Base-by-base conservation (phyloP, 768 basidiomycete genomes). In the Phlebiopsis gigantea region DNA sequence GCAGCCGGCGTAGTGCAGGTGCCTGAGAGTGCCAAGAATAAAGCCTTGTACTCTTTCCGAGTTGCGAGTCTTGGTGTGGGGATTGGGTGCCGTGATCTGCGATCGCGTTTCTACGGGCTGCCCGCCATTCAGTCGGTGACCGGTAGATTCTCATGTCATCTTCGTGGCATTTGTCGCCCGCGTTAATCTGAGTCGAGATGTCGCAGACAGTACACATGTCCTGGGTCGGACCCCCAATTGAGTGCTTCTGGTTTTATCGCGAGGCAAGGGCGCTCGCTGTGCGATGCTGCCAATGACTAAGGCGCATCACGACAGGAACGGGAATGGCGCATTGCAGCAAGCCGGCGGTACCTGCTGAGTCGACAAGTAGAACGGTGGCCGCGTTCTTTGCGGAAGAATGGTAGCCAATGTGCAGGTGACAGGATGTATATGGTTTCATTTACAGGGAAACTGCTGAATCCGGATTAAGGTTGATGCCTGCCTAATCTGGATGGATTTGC, bases 401-500 rank as follows among this genome's bases (percentile, higher is more conserved):
- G n/a, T n/a, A n/a, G n/a, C n/a, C n/a, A n/a, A n/a, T n/a, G n/a
- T n/a, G n/a, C n/a, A n/a, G n/a, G n/a, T n/a, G n/a, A n/a, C n/a
- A n/a, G n/a, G n/a, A n/a, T n/a, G n/a, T n/a, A n/a, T n/a, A n/a
- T n/a, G n/a, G n/a, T n/a, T n/a, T n/a, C n/a, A n/a, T n/a, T n/a
- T n/a, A n/a, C n/a, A n/a, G n/a, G n/a, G n/a, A n/a, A n/a, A 22
- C 50, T 51, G 10, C 49, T 51, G 2, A n/a, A 51, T 39, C 50
- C 50, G 7, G 34, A 51, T 51, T 39, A 39, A 51, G 50, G 50
- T 34, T 29, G 34, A 31, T n/a, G 5, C 9, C 24, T 34, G 21
- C 50, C 50, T 31, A n/a, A 34, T 39, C n/a, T 17, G 34, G 50
- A 24, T n/a, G 17, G 26, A 10, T 19, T 45, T 45, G n/a, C 44